Conservation (phyloP, 371 early-diverging fungal species). For the Syncephalastrum sp. region DNA sequence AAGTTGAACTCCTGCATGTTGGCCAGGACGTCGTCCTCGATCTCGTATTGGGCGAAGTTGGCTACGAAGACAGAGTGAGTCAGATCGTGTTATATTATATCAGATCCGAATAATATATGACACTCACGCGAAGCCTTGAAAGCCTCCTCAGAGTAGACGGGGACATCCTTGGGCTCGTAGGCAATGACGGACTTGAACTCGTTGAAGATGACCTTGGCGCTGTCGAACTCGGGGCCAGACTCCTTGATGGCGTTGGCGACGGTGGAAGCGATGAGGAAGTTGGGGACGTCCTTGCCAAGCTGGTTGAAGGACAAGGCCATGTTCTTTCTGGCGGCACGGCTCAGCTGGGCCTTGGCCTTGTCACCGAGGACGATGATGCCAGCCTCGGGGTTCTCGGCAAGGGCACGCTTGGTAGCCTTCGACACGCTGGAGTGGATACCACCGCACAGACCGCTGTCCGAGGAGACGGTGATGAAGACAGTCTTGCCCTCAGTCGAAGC, state of each 20-base stretch:
- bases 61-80: conserved; percentile 19
- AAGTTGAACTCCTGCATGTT: conserved; percentile 93
- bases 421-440: conserved; percentile 97
- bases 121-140: conserved; percentile 68
- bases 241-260: conserved; percentile 80
- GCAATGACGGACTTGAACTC: conserved; percentile 92
- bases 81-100: not conserved
- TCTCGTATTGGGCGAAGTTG: conserved; percentile 90
- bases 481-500: conserved; percentile 58
- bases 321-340: conserved; percentile 72
- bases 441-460: conserved; percentile 98
- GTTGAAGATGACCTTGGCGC: conserved; percentile 89
- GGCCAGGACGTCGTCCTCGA: conserved; percentile 84
- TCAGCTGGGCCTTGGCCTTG: conserved; percentile 92
- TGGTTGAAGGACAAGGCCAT: conserved; percentile 85
- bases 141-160: conserved; percentile 65
- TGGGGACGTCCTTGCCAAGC: conserved; percentile 88
- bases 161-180: conserved; percentile 78
- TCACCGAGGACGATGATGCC: conserved; percentile 83
- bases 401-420: conserved; percentile 74
- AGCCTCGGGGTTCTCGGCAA: conserved; percentile 56
- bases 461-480: conserved; percentile 82
- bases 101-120: too few species aligned
- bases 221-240: conserved; percentile 68
- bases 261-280: conserved; percentile 86